Percentiles rank a stretch among this genome's conserved stretches.
Conservation (phyloP, 192 early-diverging fungal genomes). For the Coemansia sp. region DNA sequence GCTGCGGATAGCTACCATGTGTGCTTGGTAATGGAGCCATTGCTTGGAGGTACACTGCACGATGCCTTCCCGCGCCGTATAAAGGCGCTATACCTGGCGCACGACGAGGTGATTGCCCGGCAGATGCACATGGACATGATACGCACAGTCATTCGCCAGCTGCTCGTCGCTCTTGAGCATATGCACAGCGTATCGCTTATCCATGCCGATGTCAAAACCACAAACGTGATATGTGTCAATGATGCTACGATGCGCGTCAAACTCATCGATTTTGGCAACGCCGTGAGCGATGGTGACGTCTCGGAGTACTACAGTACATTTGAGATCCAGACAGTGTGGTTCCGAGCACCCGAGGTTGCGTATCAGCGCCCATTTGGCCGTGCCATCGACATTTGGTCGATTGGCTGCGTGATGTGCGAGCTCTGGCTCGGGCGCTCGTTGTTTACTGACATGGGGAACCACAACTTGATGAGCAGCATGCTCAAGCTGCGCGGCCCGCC, state of each 20-base stretch:
- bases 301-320: conserved; percentile 61
- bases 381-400: conserved; percentile 93
- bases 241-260: conserved; percentile 82
- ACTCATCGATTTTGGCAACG: conserved; percentile 96
- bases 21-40: conserved; percentile 55
- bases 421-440: conserved; percentile 73
- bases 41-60: conserved; percentile 50
- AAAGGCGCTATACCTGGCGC: conserved; percentile 30
- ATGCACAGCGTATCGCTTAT: conserved; percentile 84
- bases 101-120: conserved; percentile 43
- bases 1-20: conserved; percentile 19
- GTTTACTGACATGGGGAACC: conserved; percentile 70
- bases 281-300: conserved; percentile 62
- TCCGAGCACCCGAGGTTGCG: conserved; percentile 87
- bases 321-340: conserved; percentile 96
- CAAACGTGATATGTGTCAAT: conserved; percentile 78
- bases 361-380: conserved; percentile 71
- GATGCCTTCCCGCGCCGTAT: conserved; percentile 52
- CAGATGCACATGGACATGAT: conserved; percentile 60
- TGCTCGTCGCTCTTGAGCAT: conserved; percentile 82
- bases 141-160: conserved; percentile 84
- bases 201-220: conserved; percentile 93
- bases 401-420: conserved; percentile 80
- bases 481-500: conserved; percentile 73
- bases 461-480: conserved; percentile 67